A percentile compares a stretch with the other conserved stretches of the same genome.
These are phyloP conservation scores for Lichtheimia ornata DNA, from an alignment of 371 early-diverging fungal species.

Conservation along the genomic window DNA sequence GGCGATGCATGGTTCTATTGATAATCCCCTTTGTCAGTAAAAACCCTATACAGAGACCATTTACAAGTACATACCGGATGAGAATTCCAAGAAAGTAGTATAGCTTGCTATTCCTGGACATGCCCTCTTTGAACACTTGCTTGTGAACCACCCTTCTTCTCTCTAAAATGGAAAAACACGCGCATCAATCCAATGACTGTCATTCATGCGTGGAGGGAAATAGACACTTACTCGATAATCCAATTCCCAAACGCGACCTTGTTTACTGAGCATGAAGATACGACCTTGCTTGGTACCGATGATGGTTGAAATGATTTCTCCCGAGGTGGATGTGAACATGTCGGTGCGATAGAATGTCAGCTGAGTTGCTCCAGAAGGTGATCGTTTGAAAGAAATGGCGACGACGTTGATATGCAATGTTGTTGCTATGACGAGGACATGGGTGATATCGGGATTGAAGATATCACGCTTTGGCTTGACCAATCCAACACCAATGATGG, in stretches of 20 bases:
- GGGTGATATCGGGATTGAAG: conserved; percentile 78
- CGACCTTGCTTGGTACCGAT: conserved; percentile 78
- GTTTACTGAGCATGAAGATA: conserved; percentile 86
- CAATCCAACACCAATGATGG: conserved; percentile 82
- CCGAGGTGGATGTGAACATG: conserved; percentile 74
- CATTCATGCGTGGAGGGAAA: neutral
- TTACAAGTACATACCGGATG: conserved; percentile 8
- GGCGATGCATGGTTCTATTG: conserved; percentile 47
- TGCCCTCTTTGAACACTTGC: conserved; percentile 68
- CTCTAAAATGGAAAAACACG: conserved; percentile 22
- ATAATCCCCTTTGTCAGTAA: neutral
- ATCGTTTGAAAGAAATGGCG: conserved; percentile 56
- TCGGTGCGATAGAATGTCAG: conserved; percentile 70
- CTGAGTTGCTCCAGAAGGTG: conserved; percentile 18
- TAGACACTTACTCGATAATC: conserved; percentile 68
- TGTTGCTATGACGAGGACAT: conserved; percentile 86
- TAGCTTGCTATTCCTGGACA: conserved; percentile 14
- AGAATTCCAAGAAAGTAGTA: conserved; percentile 14
- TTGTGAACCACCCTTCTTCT: conserved; percentile 85
- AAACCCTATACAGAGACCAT: too few relatives aligned
- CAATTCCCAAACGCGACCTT: conserved; percentile 89
- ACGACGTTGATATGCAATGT: conserved; percentile 79
- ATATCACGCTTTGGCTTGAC: conserved; percentile 75
- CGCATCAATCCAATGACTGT: neutral
- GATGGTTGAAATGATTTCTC: conserved; percentile 76